These are phyloP conservation scores for Ustilaginoidea virens DNA, from an alignment of 2,329 filamentous ascomycete species.

Conservation along the genomic window DNA sequence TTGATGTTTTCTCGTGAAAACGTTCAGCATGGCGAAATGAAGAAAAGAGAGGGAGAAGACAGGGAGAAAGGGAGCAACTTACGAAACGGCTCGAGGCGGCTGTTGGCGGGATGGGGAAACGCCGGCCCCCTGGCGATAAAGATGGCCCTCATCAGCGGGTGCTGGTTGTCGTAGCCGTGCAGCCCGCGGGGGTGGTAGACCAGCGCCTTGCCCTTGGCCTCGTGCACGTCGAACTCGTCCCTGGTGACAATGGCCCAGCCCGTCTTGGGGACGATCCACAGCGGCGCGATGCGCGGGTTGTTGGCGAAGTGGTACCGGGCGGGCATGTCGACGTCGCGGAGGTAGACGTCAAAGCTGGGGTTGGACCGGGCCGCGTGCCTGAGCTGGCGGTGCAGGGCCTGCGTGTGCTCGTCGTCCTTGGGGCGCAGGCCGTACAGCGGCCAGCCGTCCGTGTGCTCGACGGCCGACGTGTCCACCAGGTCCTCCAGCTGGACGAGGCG, in stretches of 20 bases:
- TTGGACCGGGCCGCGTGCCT: constrained; percentile 41
- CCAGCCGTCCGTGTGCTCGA: constrained; percentile 87
- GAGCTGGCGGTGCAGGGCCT: constrained; percentile 48
- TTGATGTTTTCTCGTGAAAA: constrained; percentile 66
- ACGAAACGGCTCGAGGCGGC: constrained; percentile 69
- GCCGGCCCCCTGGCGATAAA: constrained; percentile 86
- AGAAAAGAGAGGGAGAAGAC: neutral
- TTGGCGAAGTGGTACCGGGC: constrained; percentile 80
- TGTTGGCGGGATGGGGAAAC: constrained; percentile 75
- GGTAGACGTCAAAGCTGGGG: constrained; percentile 71
- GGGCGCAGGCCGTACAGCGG: constrained; percentile 80
- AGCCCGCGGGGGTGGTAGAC: constrained; percentile 71
- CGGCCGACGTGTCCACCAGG: constrained; percentile 58
- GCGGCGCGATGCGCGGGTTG: constrained; percentile 77
- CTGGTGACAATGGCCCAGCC: constrained; percentile 85
- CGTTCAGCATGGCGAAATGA: no score
- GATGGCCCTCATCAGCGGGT: constrained; percentile 91
- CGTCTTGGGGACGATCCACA: constrained; percentile 86
- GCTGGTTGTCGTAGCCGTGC: constrained; percentile 89
- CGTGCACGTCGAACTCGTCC: constrained; percentile 56
- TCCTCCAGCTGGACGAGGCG: constrained; percentile 84
- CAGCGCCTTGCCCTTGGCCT: constrained; percentile 45
- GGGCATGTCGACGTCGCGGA: constrained; percentile 78
- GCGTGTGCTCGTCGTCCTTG: constrained; percentile 50
- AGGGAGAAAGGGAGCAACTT: constrained; percentile 31